Percentiles rank a stretch among this genome's conserved stretches.
Conservation (phyloP, 495 filamentous ascomycete species). For the Xylaria grammica region DNA sequence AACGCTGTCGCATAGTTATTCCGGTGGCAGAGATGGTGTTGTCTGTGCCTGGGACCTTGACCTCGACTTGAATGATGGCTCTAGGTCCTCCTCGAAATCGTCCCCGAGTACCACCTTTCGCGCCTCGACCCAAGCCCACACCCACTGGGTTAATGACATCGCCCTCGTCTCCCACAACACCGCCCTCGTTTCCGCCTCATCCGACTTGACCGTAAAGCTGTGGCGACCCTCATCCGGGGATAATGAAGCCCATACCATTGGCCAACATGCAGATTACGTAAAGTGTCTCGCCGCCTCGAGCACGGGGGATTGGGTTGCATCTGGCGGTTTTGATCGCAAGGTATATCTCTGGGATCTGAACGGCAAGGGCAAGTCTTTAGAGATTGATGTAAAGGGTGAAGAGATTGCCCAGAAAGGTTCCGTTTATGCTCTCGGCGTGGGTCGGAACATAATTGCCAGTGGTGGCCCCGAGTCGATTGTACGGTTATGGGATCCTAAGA, state of each 20-base stretch:
- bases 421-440: slow-evolving; percentile 85
- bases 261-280: slow-evolving; percentile 93
- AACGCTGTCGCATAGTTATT: slow-evolving; percentile 68
- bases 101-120: slow-evolving; percentile 71
- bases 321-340: slow-evolving; percentile 92
- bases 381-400: slow-evolving; percentile 81
- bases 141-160: slow-evolving; percentile 98
- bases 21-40: slow-evolving; percentile 92
- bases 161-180: slow-evolving; percentile 81
- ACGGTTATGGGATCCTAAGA: slow-evolving; percentile 87
- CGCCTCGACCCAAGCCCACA: slow-evolving; percentile 94
- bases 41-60: slow-evolving; percentile 95
- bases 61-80: slow-evolving; percentile 54
- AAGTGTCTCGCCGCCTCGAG: slow-evolving; percentile 86
- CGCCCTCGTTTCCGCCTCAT: slow-evolving; percentile 90
- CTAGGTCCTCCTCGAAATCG: slow-evolving; percentile 36
- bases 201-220: slow-evolving; percentile 91
- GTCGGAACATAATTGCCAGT: slow-evolving; percentile 77
- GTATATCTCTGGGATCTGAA: slow-evolving; percentile 92
- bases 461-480: slow-evolving; percentile 95
- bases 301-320: slow-evolving; percentile 86
- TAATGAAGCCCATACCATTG: slow-evolving; percentile 77
- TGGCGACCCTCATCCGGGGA: slow-evolving; percentile 87
- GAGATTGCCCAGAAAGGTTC: slow-evolving; percentile 89
- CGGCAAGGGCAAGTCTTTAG: slow-evolving; percentile 79